Evolutionary conservation across 768 basidiomycete genomes (phyloP), one percentile per base, ranked within the genome.

Genomic region (Xerocomellus amylosporus): DNA sequence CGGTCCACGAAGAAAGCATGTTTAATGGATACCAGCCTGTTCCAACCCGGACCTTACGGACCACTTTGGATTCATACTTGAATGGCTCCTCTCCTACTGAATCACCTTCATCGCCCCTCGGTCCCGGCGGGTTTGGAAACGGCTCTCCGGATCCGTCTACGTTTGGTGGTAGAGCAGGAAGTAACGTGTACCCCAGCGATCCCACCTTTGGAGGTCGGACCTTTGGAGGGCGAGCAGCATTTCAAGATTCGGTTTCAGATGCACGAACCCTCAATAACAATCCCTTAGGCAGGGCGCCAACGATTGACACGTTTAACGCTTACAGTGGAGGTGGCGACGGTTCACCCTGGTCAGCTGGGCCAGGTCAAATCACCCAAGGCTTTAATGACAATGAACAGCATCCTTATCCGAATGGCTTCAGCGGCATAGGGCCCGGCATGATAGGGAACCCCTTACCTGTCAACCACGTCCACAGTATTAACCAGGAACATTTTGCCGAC

Each of bases 21-120:
- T 75, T 77, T 58, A 80, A 74, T 60, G 79, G 78, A 53, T 84
- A 81, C 64, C 87, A 90, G 63, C 86, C 87, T 43, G 77, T 83
- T 45, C 87, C 87, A 48, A 75, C 82, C 17, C 77, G 83, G 22
- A 74, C 80, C 17, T 63, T 87, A 56, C 81, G 82, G 40, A 78
- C 82, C n/a, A 79, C 85, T n/a, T 65, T 90, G 53, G 87, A 90
- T 62, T 76, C 81, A 2, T 85, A 82, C 67, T 56, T 82, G 28
- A 74, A 72, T 41, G 71, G 75, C 37, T 76, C 78, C 12, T 84
- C 87, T 28, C 74, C 79, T 31, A 79, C 86, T 15, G 85, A 87
- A 55, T 90, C 89, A 9, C 87, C 88, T 3, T 80, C 86, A 3
- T 90, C 89, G 2, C 87, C 87, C 4, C 79, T 88, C 40, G 80